These are phyloP conservation scores for Cystobasidium tubakii DNA, from an alignment of 768 basidiomycete genomes.

Conservation along the genomic window DNA sequence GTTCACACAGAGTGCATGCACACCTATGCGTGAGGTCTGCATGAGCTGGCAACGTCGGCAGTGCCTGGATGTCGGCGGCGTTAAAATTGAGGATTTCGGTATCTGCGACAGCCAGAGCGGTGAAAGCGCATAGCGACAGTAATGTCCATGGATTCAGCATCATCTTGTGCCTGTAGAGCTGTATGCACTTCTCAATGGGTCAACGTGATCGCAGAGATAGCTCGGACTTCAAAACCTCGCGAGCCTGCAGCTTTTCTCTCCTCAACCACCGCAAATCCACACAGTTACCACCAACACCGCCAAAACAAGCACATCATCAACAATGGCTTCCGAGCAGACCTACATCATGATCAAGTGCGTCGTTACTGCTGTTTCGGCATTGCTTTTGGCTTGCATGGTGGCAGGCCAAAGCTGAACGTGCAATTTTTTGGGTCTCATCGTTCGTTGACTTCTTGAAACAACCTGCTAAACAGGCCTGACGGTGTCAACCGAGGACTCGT, in stretches of 20 bases:
- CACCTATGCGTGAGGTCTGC: not conserved
- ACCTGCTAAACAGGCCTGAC: conserved; percentile 79
- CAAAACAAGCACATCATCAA: conserved; percentile 1
- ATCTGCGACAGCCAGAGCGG: not conserved
- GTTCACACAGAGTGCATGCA: too few species aligned
- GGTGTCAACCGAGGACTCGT: conserved; percentile 77
- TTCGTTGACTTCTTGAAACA: not conserved
- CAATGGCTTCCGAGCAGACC: conserved; percentile 39
- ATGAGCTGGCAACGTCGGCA: not conserved
- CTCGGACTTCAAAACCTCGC: not conserved
- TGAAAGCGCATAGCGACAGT: not conserved
- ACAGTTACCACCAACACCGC: not conserved
- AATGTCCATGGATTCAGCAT: not conserved
- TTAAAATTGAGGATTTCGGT: conserved; percentile 19
- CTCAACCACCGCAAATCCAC: not conserved
- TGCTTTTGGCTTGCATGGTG: not conserved
- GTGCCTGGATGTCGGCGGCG: not conserved
- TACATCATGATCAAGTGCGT: conserved; percentile 98
- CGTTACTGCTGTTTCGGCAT: not conserved
- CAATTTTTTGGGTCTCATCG: not conserved
- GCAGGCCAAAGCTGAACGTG: conserved; percentile 9
- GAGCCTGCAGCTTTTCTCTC: not conserved
- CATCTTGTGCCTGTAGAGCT: not conserved
- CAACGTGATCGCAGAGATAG: not conserved
- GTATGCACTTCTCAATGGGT: not conserved